Base-by-base conservation (phyloP, 2,329 filamentous ascomycete genomes). In the Xylaria multiplex region DNA sequence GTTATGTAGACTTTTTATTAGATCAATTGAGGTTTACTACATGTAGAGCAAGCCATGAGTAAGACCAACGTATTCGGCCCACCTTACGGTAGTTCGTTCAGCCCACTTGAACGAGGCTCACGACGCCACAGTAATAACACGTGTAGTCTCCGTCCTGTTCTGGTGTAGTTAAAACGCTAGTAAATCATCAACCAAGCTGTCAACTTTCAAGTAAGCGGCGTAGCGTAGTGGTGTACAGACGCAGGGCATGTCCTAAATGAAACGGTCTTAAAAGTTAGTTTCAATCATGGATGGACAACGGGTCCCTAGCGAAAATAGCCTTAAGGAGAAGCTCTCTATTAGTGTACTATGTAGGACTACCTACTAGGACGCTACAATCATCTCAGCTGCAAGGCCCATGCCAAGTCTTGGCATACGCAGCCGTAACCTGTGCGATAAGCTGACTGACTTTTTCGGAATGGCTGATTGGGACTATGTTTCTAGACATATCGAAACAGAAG, bases 371-470 rank as follows among this genome's bases (percentile, higher is more conserved):
- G 30, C 52, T 65, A 56, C 45, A 59, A n/a, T 50, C 19, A 32
- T 22, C 50, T 30, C 32, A 40, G 52, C 49, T 46, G 50, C 37
- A 63, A 56, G 54, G 46, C 56, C 35, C 37, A 53, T 59, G 59
- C 64, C 64, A 67, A 67, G 64, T 2, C 64, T 64, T 67, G 60
- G 64, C 64, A 35, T 37, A 14, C 24, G 27, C 50, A 67, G 52
- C 64, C 60, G 50, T 52, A 49, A 60, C 55, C 32, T n/a, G 24
- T 24, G 55, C 54, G 60, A 66, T 67, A 64, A 66, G 64, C 53
- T 55, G 53, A 55, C 59, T 13, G 55, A 52, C 60, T 50, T 30
- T 55, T 40, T 32, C 32, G 24, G 22, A 52, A 32, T 52, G 22
- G 46, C 46, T 64, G 9, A 63, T 55, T 57, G 43, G 49, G 48